phyloP scores from a whole-genome alignment of 352 stramenopile species.

The Phytophthora litchii region DNA sequence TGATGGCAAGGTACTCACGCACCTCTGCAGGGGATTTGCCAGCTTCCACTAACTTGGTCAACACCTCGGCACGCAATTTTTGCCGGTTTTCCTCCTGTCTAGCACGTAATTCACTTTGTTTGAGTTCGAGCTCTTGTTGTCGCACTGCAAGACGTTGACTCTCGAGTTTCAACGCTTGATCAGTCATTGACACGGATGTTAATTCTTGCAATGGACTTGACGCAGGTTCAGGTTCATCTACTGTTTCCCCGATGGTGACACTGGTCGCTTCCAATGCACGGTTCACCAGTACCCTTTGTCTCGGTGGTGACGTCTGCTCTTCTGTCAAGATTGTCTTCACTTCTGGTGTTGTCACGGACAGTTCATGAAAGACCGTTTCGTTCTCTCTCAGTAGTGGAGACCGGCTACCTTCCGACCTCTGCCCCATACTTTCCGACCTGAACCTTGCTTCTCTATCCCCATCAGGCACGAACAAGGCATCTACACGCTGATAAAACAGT shows the following conservation, averaged over 20 bases:
- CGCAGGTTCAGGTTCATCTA: constrained; percentile 1
- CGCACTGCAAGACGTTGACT: constrained; percentile 45
- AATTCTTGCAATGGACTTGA: constrained; percentile 16
- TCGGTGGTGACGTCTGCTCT: constrained; percentile 9
- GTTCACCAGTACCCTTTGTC: constrained; percentile 1
- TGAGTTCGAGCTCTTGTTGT: constrained; percentile 53
- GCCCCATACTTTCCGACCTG: constrained; percentile 25
- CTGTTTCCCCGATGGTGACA: neutral
- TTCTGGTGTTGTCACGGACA: neutral
- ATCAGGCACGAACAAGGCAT: constrained; percentile 21
- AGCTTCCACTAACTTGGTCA: constrained; percentile 32
- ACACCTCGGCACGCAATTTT: constrained; percentile 36
- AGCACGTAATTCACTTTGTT: constrained; percentile 42
- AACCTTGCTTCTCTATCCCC: constrained; percentile 4
- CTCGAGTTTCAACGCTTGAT: constrained; percentile 37
- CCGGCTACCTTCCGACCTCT: constrained; percentile 12
- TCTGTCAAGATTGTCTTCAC: neutral
- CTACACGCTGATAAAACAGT: constrained; percentile 14
- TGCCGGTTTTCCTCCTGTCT: constrained; percentile 41
- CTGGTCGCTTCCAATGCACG: neutral
- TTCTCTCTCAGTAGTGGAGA: constrained; percentile 5
- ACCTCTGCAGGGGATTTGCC: constrained; percentile 41
- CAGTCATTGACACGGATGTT: constrained; percentile 2
- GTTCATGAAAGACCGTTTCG: constrained; percentile 7
- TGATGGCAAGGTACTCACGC: constrained; percentile 38